phyloP scores from a whole-genome alignment of 306 rosid genomes.

The Pueraria montana region DNA sequence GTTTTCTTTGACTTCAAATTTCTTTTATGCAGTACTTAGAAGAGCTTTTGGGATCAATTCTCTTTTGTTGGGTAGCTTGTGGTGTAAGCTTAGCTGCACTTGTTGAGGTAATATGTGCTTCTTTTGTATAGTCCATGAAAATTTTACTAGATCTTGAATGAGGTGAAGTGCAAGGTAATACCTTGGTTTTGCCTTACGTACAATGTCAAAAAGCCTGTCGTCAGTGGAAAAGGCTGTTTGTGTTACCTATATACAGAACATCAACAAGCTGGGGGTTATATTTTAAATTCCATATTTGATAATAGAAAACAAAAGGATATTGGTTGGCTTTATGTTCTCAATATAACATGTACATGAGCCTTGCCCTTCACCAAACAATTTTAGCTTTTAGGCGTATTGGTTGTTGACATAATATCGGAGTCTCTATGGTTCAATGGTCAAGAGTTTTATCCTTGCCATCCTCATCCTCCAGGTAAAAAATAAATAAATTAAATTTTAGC shows the following conservation, averaged over 20 bases:
- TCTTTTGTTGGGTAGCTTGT: slow-evolving; percentile 93
- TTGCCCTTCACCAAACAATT: not conserved
- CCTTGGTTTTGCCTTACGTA: not conserved
- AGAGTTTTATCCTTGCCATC: slow-evolving; percentile 9
- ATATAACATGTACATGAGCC: not conserved
- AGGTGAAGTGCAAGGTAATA: slow-evolving; percentile 2
- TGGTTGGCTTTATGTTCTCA: slow-evolving; percentile 22
- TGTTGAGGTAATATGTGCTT: slow-evolving; percentile 75
- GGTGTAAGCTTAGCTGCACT: slow-evolving; percentile 92
- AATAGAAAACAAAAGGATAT: slow-evolving; percentile 1
- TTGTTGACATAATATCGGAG: not conserved
- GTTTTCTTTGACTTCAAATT: slow-evolving; percentile 13
- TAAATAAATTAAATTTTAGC: not conserved
- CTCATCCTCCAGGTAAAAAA: not conserved
- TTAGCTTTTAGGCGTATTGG: not conserved
- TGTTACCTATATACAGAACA: slow-evolving; percentile 16
- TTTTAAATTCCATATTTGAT: slow-evolving; percentile 11
- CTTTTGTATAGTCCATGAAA: slow-evolving; percentile 19
- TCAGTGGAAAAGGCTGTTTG: not conserved
- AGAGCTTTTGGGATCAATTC: slow-evolving; percentile 82
- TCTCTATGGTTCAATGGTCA: not conserved
- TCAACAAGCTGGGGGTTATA: not conserved
- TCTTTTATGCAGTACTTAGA: slow-evolving; percentile 85
- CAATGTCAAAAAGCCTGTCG: slow-evolving; percentile 17
- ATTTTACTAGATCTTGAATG: slow-evolving; percentile 10